Percentiles rank a stretch among this genome's conserved stretches.
These are phyloP conservation scores for Trichoderma virens DNA, from an alignment of 495 filamentous ascomycete species.

Conservation along the genomic window DNA sequence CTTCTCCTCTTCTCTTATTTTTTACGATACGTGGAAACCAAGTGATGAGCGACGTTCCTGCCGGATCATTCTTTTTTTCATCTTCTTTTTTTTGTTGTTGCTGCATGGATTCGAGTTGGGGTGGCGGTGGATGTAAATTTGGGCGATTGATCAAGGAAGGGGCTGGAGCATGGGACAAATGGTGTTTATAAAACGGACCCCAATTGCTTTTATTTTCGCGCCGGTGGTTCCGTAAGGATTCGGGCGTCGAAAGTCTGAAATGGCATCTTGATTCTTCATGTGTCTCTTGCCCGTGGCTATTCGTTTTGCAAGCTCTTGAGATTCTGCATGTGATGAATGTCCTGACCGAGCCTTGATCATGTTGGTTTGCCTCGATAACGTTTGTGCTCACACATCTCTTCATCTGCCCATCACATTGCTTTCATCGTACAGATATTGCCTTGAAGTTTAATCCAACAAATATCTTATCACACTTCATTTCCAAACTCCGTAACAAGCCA, in stretches of 20 bases:
- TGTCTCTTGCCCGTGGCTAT: neutral
- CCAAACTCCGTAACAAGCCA: neutral
- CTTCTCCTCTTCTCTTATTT: neutral
- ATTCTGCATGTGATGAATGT: neutral
- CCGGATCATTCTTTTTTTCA: neutral
- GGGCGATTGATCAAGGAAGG: slow-evolving; percentile 6
- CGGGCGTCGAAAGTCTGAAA: neutral
- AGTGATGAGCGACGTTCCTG: slow-evolving; percentile 1
- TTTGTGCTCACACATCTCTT: no score
- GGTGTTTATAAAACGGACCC: neutral
- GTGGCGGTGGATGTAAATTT: slow-evolving; percentile 9
- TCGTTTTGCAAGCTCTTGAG: neutral
- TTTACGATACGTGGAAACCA: neutral
- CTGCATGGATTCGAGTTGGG: slow-evolving; percentile 2
- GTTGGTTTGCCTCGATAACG: no score
- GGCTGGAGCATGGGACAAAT: slow-evolving; percentile 11
- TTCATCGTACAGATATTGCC: no score
- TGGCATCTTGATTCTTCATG: neutral
- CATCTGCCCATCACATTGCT: no score
- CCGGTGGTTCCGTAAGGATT: slow-evolving; percentile 1
- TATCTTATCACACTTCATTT: no score
- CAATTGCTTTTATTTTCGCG: slow-evolving; percentile 6
- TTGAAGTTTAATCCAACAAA: no score
- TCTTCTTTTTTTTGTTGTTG: slow-evolving; percentile 3
- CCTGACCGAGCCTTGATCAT: no score